Base-by-base conservation (phyloP, 2,329 filamentous ascomycete species). In the Mollisiaceae sp. region DNA sequence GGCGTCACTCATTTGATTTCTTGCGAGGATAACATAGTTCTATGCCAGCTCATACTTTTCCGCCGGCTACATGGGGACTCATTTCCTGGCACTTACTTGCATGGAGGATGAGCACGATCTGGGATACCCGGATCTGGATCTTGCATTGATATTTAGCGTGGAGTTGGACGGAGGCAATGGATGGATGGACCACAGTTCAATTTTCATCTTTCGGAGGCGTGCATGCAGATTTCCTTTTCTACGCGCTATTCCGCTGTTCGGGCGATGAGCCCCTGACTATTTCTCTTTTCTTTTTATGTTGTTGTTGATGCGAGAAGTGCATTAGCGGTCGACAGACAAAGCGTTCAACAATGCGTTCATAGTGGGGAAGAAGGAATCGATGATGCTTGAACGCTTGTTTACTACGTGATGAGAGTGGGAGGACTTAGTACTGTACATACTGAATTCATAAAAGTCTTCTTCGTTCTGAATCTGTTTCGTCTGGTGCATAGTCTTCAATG, bases 61-160 rank as follows among this genome's bases (percentile, higher is more conserved):
- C 38, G 15, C 15, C 12, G 38, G 38, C 38, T 41, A 9, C 38
- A 32, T 32, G 38, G 38, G 38, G 38, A 41, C 11, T 18, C 4
- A 41, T 4, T 14, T 41, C 38, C 11, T 18, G 12, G 38, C 36
- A 39, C 36, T 39, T 18, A 41, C 38, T 41, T 41, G 38, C 38
- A 41, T 41, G 38, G 12, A 3, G 38, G 38, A 41, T 12, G 38
- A 18, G 3, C 27, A 32, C 6, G 15, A 41, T 18, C 11, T 41
- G 38, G 38, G 38, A 41, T 39, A 41, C 2, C 38, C 3, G 38
- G 38, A 41, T 41, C 41, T n/a, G 45, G 45, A 20, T 11, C 45
- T 50, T 22, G 45, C 45, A 50, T 50, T 50, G 45, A 50, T 50
- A 50, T 50, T 50, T 50, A 50, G 45, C 45, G 45, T 50, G 41